Percentiles rank a stretch among this genome's conserved stretches.
These are phyloP conservation scores for Magnaporthiopsis rhizophila DNA, from an alignment of 2,329 filamentous ascomycete genomes.

Conservation along the genomic window DNA sequence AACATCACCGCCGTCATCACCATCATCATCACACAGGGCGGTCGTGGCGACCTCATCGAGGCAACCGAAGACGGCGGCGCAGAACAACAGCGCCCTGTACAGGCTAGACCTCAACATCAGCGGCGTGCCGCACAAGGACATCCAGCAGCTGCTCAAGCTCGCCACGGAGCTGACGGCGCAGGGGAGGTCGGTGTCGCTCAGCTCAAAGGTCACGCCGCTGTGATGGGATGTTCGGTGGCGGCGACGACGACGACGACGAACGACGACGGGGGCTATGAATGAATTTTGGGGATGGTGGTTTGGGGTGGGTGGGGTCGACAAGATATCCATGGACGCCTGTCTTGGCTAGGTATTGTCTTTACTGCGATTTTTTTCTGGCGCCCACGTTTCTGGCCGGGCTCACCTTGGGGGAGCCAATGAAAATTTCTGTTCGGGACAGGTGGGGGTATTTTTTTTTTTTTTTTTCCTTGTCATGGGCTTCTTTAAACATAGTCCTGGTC, in stretches of 20 bases:
- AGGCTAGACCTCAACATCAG: neutral
- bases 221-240: neutral
- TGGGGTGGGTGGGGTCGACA: no score
- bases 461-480: no score
- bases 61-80: neutral
- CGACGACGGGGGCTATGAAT: no score
- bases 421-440: neutral
- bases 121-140: neutral
- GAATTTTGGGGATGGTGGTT: no score
- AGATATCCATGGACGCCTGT: no score
- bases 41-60: neutral
- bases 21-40: neutral
- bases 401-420: neutral
- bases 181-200: neutral
- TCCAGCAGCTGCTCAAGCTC: neutral
- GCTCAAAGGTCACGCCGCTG: neutral
- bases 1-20: no score
- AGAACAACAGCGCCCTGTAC: neutral
- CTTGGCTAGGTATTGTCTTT: neutral
- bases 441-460: neutral
- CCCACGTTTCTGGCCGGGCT: no score
- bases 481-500: neutral
- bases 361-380: neutral
- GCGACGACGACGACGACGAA: no score
- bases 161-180: neutral